Evolutionary conservation across 768 basidiomycete genomes (phyloP).

Genomic region (Serendipita sp.): DNA sequence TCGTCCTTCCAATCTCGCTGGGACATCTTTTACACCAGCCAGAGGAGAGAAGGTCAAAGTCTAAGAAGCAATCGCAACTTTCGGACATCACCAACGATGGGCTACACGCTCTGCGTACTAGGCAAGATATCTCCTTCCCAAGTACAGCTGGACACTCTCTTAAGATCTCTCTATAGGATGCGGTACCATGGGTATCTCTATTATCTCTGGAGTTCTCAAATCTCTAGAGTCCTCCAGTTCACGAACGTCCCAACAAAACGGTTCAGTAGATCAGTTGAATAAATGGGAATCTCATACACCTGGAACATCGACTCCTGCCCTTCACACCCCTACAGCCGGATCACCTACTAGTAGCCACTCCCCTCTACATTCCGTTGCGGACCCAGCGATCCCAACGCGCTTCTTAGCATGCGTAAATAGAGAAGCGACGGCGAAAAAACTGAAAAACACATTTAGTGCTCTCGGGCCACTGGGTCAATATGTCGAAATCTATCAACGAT

Average conservation of each 20-base stretch:
- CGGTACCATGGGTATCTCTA: conserved; percentile 95
- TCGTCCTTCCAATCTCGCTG: conserved; percentile 12
- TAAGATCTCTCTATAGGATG: conserved; percentile 41
- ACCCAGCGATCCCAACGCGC: conserved; percentile 55
- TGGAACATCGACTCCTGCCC: conserved; percentile 53
- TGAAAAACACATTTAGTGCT: conserved; percentile 42
- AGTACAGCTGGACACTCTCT: conserved; percentile 6
- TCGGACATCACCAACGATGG: conserved; percentile 36
- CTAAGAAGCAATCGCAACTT: background rate
- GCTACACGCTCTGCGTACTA: conserved; percentile 82
- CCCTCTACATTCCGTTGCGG: conserved; percentile 21
- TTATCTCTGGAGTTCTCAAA: conserved; percentile 81
- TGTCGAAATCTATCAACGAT: conserved; percentile 54
- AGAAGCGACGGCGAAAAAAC: conserved; percentile 52
- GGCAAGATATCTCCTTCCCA: conserved; percentile 26
- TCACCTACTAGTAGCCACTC: conserved; percentile 15
- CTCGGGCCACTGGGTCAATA: conserved; percentile 42
- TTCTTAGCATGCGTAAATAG: conserved; percentile 84
- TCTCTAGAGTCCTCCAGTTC: conserved; percentile 43
- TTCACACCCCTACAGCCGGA: conserved; percentile 20
- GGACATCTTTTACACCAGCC: background rate
- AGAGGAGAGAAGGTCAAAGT: too few relatives aligned
- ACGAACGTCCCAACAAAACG: conserved; percentile 24
- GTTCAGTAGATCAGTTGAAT: conserved; percentile 16
- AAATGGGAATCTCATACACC: conserved; percentile 61